Evolutionary conservation across 306 rosid genomes (phyloP).

Genomic region (Rosa multiflora): DNA sequence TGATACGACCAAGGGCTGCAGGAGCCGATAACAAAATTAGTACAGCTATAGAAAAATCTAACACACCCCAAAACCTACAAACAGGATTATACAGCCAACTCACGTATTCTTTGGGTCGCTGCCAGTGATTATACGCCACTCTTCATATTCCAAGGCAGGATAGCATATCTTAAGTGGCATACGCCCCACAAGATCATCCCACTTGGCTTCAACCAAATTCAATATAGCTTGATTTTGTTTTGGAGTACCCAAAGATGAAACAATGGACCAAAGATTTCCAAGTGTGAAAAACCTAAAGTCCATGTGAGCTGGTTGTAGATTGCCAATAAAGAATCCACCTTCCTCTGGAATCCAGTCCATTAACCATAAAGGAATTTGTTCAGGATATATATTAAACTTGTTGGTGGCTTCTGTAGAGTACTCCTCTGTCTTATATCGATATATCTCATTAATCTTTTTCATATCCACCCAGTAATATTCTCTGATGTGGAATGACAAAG

Average conservation of each 20-base stretch:
- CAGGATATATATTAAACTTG: slow-evolving; percentile 97
- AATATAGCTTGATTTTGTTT: slow-evolving; percentile 72
- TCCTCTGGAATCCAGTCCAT: slow-evolving; percentile 95
- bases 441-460: slow-evolving; percentile 86
- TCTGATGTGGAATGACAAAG: slow-evolving; percentile 86
- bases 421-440: slow-evolving; percentile 94
- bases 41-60: slow-evolving; percentile 6
- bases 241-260: slow-evolving; percentile 90
- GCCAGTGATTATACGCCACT: slow-evolving; percentile 96
- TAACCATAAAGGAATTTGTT: slow-evolving; percentile 90
- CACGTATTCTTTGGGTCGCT: slow-evolving; percentile 96
- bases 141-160: slow-evolving; percentile 88
- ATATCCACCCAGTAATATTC: slow-evolving; percentile 95
- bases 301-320: slow-evolving; percentile 98
- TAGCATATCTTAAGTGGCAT: slow-evolving; percentile 94
- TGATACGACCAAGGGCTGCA: slow-evolving; percentile 98
- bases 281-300: slow-evolving; percentile 95
- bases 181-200: slow-evolving; percentile 82
- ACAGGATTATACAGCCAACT: slow-evolving; percentile 18
- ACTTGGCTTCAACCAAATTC: slow-evolving; percentile 77
- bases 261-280: slow-evolving; percentile 92
- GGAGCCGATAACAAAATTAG: slow-evolving; percentile 22
- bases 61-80: background rate
- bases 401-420: slow-evolving; percentile 84
- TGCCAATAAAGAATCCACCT: slow-evolving; percentile 90